Percentiles rank a stretch among this genome's conserved stretches.
These are phyloP conservation scores for Pythium angustatum DNA, from an alignment of 352 stramenopile species.

Conservation along the genomic window DNA sequence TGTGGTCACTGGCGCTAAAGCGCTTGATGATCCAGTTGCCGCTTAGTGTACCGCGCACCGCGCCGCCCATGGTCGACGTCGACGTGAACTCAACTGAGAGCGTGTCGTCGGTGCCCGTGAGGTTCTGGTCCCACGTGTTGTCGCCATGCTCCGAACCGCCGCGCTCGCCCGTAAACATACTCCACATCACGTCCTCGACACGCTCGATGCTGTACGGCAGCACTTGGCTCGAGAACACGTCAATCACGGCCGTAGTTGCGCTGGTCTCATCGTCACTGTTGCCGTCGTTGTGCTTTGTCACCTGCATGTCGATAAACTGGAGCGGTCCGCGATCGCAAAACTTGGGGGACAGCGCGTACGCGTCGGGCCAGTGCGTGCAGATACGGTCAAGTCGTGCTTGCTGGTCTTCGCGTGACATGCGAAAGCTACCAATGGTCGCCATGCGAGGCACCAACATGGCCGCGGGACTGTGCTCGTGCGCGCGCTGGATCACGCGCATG, in stretches of 20 bases:
- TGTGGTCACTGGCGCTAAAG: neutral
- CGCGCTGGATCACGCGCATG: conserved; percentile 12
- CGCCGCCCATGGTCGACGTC: neutral
- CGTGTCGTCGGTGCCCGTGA: neutral
- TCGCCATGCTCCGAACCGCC: neutral
- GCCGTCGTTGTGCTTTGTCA: neutral
- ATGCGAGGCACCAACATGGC: neutral
- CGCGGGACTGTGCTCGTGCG: neutral
- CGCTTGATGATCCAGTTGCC: conserved; percentile 18
- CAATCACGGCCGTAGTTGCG: neutral
- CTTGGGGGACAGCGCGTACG: neutral
- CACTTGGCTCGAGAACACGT: conserved; percentile 14
- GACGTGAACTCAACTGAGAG: neutral
- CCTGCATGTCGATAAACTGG: neutral
- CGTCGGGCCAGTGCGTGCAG: neutral
- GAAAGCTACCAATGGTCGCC: neutral
- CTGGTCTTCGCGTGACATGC: neutral
- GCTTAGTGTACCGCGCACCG: conserved; percentile 2
- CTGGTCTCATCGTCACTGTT: too few relatives aligned
- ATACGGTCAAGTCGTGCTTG: neutral
- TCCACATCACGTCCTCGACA: conserved; percentile 12
- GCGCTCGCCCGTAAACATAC: conserved; percentile 5
- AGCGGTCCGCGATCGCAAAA: neutral
- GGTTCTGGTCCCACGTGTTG: neutral
- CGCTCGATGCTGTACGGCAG: conserved; percentile 3